Evolutionary conservation across 345 rosid genomes (phyloP).

Genomic region (Kernera saxatilis): DNA sequence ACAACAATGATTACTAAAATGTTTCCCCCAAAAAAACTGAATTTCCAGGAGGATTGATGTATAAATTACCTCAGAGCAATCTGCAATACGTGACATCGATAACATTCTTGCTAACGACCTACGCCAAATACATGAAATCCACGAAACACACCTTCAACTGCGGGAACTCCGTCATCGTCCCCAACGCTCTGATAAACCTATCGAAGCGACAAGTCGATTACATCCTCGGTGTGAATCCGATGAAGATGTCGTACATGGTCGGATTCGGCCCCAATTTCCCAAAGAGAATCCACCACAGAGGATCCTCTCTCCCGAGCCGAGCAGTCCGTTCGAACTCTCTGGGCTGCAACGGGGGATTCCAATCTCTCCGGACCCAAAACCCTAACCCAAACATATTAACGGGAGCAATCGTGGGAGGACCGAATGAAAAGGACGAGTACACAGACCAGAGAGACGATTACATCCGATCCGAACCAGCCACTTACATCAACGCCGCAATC

Average conservation of each 20-base stretch:
- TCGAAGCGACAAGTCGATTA: slow-evolving; percentile 82
- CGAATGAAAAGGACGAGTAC: slow-evolving; percentile 50
- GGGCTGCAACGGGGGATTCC: slow-evolving; percentile 48
- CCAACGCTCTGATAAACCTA: slow-evolving; percentile 41
- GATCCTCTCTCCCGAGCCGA: slow-evolving; percentile 58
- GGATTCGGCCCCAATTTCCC: slow-evolving; percentile 68
- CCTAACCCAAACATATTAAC: slow-evolving; percentile 58
- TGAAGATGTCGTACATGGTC: slow-evolving; percentile 78
- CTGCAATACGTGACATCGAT: slow-evolving; percentile 86
- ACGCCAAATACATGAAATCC: slow-evolving; percentile 72
- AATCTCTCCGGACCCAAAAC: slow-evolving; percentile 32
- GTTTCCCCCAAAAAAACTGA: background rate
- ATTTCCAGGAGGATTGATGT: slow-evolving; percentile 67
- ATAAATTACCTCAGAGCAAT: slow-evolving; percentile 63
- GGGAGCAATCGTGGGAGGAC: slow-evolving; percentile 83
- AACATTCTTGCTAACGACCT: slow-evolving; percentile 68
- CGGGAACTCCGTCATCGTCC: slow-evolving; percentile 50
- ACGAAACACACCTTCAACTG: slow-evolving; percentile 52
- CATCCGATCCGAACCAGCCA: slow-evolving; percentile 50
- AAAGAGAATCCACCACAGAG: slow-evolving; percentile 65
- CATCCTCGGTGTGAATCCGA: slow-evolving; percentile 76
- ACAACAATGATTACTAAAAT: background rate
- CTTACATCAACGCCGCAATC: slow-evolving; percentile 55
- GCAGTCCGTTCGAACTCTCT: slow-evolving; percentile 34
- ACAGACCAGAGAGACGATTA: slow-evolving; percentile 48